phyloP scores from a whole-genome alignment of 2,329 filamentous ascomycete species.

The Penicillium crustosum region DNA sequence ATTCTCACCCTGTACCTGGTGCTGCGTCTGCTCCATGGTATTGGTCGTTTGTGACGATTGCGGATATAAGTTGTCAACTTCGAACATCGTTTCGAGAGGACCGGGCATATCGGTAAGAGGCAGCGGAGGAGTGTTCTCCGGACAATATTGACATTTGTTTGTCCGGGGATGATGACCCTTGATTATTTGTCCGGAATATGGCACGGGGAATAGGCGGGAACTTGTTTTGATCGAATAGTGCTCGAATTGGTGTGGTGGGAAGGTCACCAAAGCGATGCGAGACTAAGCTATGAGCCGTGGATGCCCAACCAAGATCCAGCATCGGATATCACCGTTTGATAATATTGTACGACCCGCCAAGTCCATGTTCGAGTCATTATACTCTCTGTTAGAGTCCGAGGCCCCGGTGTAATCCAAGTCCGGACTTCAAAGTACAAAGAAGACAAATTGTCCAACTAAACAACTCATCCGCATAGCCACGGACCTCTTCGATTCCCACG shows the following conservation, averaged over 20 bases:
- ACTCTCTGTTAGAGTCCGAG: neutral
- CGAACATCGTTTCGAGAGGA: neutral
- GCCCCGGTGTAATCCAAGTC: neutral
- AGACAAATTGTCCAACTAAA: neutral
- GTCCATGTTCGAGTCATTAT: neutral
- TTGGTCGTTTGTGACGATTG: constrained; percentile 4
- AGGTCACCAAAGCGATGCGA: neutral
- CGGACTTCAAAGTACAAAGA: constrained; percentile 5
- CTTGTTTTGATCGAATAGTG: neutral
- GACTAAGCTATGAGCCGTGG: neutral
- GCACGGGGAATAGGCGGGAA: neutral
- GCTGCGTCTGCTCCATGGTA: neutral
- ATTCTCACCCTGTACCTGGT: neutral
- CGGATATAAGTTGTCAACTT: constrained; percentile 1
- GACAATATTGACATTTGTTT: neutral
- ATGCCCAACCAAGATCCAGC: neutral
- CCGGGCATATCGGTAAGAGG: neutral
- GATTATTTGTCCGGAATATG: neutral
- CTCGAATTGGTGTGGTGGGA: neutral
- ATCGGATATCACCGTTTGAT: neutral
- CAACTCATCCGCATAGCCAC: neutral
- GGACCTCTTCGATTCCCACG: constrained; percentile 6
- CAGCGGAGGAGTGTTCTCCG: constrained; percentile 7
- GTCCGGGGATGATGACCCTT: neutral
- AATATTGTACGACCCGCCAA: neutral